Base-by-base conservation (phyloP, 345 rosid genomes). In the Anacardium occidentale region DNA sequence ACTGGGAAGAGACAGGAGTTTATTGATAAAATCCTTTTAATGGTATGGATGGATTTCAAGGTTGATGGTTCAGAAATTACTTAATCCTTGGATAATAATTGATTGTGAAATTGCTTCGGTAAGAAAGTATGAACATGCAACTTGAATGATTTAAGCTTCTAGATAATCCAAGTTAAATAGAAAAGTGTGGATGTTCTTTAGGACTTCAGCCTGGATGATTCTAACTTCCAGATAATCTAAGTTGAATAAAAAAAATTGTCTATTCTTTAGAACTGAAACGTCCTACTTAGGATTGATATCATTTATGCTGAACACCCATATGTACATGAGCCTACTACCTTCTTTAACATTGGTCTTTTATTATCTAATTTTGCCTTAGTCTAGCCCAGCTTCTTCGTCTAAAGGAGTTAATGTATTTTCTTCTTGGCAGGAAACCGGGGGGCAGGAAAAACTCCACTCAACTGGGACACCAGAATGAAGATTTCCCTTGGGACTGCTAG, bases 401-500 rank as follows among this genome's bases (percentile, higher is more conserved):
- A 4, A 20, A 68, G 2, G 7, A 21, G n/a, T 34, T 10, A 5
- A 4, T 48, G 48, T 24, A 58, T 54, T 7, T 29, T 47, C 75
- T 76, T 37, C 44, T 57, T 70, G 29, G 75, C 87, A 93, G 97
- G 95, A 68, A 81, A 64, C 72, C 73, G 81, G 42, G 86, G 80
- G 62, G 75, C 75, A 51, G 97, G 89, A 63, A 82, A 87, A 78
- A 80, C 70, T 51, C 82, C 96, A 60, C 74, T 89, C 62, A 88
- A 85, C 81, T 94, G 96, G 95, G 88, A 85, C 50, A 69, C 85
- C 10, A 90, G 98, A 80, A 47, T 90, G 50, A 85, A 81, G 83
- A 84, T 94, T 68, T 84, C 84, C 7, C 87, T 90, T 3, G 86
- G 92, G 61, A 84, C 84, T 34, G 96, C 96, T 0, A 83, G 84